These are phyloP conservation scores for Metschnikowia anglica DNA, from an alignment of 805 yeast genomes.

Conservation along the genomic window DNA sequence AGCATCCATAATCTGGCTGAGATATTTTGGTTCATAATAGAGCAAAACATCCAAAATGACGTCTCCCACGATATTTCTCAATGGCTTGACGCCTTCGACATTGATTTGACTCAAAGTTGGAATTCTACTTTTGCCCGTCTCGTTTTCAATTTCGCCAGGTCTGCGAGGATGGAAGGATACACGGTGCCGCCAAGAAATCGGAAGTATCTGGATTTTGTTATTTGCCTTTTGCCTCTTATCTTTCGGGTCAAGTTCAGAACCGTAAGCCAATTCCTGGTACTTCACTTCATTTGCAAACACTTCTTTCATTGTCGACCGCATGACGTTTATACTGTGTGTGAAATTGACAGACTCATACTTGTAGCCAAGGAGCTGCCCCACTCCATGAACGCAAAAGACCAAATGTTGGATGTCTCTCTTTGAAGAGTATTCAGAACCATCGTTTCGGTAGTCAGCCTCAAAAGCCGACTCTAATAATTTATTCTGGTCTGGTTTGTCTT, in stretches of 20 bases:
- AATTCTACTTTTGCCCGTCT: slow-evolving; percentile 42
- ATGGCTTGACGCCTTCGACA: slow-evolving; percentile 71
- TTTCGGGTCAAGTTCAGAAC: slow-evolving; percentile 20
- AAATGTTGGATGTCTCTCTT: slow-evolving; percentile 53
- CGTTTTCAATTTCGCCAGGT: slow-evolving; percentile 34
- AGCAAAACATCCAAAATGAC: slow-evolving; percentile 81
- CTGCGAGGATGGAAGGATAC: slow-evolving; percentile 58
- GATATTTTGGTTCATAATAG: slow-evolving; percentile 67
- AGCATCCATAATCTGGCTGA: slow-evolving; percentile 56
- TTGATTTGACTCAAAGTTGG: slow-evolving; percentile 74
- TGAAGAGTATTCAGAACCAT: slow-evolving; percentile 2
- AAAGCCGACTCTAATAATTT: slow-evolving; percentile 13
- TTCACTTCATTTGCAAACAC: slow-evolving; percentile 42
- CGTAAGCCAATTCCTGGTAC: slow-evolving; percentile 37
- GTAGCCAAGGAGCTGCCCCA: slow-evolving; percentile 84
- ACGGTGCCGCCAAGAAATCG: slow-evolving; percentile 88
- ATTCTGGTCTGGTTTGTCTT: slow-evolving; percentile 19
- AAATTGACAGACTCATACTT: slow-evolving; percentile 81
- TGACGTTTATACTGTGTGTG: slow-evolving; percentile 73
- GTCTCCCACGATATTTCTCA: slow-evolving; percentile 80
- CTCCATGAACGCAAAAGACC: slow-evolving; percentile 90
- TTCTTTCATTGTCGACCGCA: slow-evolving; percentile 57
- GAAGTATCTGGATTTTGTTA: slow-evolving; percentile 76
- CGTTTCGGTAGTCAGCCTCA: slow-evolving; percentile 14
- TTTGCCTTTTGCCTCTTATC: slow-evolving; percentile 29